These are phyloP conservation scores for Collybia mongolica DNA, from an alignment of 768 basidiomycete species.

Conservation along the genomic window DNA sequence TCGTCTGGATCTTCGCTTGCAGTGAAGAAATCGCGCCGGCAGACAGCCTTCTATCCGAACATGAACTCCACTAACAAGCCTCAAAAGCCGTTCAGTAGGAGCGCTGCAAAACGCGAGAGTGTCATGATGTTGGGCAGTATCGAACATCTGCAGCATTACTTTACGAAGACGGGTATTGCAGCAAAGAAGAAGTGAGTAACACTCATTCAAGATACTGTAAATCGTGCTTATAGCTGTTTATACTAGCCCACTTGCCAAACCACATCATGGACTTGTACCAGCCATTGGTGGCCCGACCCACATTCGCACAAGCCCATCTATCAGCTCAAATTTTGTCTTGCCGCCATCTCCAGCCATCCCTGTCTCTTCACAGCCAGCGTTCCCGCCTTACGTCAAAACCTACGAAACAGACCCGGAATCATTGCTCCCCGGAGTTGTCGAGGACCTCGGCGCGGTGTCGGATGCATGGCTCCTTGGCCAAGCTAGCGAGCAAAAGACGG, in stretches of 20 bases:
- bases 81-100: slow-evolving; percentile 83
- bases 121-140: slow-evolving; percentile 96
- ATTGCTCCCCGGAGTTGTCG: slow-evolving; percentile 72
- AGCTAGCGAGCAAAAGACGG: slow-evolving; percentile 11
- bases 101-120: slow-evolving; percentile 90
- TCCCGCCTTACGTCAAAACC: slow-evolving; percentile 58
- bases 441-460: slow-evolving; percentile 68
- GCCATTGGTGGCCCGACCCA: slow-evolving; percentile 66
- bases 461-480: slow-evolving; percentile 56
- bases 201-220: not conserved
- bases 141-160: slow-evolving; percentile 93
- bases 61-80: slow-evolving; percentile 68
- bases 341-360: slow-evolving; percentile 70
- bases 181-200: slow-evolving; percentile 67
- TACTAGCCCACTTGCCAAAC: slow-evolving; percentile 43
- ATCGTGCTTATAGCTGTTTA: slow-evolving; percentile 8
- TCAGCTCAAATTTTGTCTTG: slow-evolving; percentile 53
- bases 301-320: slow-evolving; percentile 39
- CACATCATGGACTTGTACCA: slow-evolving; percentile 65
- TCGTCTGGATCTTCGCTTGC: slow-evolving; percentile 22
- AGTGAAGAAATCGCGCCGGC: slow-evolving; percentile 54
- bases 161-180: slow-evolving; percentile 82
- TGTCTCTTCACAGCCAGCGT: slow-evolving; percentile 37
- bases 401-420: slow-evolving; percentile 76
- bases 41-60: slow-evolving; percentile 79